These are phyloP conservation scores for Kurtzmaniella natalensis DNA, from an alignment of 1,139 yeast species.

Conservation along the genomic window DNA sequence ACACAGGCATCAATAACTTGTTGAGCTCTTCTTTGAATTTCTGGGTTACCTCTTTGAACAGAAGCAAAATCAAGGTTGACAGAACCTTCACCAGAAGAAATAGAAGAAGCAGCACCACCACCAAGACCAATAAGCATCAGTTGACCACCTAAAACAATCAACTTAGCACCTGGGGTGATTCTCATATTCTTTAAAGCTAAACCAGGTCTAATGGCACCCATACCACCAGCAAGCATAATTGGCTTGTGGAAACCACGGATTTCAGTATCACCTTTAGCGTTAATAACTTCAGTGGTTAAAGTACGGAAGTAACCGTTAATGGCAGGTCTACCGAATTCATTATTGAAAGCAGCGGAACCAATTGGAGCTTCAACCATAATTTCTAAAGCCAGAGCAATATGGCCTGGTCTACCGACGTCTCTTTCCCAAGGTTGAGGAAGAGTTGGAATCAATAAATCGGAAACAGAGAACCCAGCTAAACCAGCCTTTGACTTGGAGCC, in stretches of 20 bases:
- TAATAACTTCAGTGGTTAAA: slow-evolving; percentile 71
- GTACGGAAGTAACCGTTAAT: slow-evolving; percentile 97
- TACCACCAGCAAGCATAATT: slow-evolving; percentile 98
- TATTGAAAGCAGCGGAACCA: slow-evolving; percentile 97
- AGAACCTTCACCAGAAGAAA: slow-evolving; percentile 92
- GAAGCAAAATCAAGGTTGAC: slow-evolving; percentile 97
- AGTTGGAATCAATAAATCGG: slow-evolving; percentile 84
- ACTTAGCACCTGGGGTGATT: slow-evolving; percentile 88
- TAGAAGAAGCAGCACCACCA: slow-evolving; percentile 98
- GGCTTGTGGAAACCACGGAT: slow-evolving; percentile 98
- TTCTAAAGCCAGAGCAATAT: slow-evolving; percentile 88
- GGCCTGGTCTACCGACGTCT: slow-evolving; percentile 81
- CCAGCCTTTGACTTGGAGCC: slow-evolving; percentile 98
- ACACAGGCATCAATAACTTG: slow-evolving; percentile 95
- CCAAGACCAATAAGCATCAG: slow-evolving; percentile 99
- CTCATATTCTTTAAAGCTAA: slow-evolving; percentile 83
- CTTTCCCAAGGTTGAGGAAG: slow-evolving; percentile 94
- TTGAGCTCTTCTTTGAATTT: slow-evolving; percentile 98
- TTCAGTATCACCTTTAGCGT: slow-evolving; percentile 60
- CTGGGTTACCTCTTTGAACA: slow-evolving; percentile 99
- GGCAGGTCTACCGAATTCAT: slow-evolving; percentile 98
- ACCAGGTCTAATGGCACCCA: slow-evolving; percentile 94
- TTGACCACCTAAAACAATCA: slow-evolving; percentile 96
- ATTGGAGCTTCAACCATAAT: slow-evolving; percentile 97
- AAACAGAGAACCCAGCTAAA: slow-evolving; percentile 85